Base-by-base conservation (phyloP, 23 red algal species). In the Porphyridium purpureum region DNA sequence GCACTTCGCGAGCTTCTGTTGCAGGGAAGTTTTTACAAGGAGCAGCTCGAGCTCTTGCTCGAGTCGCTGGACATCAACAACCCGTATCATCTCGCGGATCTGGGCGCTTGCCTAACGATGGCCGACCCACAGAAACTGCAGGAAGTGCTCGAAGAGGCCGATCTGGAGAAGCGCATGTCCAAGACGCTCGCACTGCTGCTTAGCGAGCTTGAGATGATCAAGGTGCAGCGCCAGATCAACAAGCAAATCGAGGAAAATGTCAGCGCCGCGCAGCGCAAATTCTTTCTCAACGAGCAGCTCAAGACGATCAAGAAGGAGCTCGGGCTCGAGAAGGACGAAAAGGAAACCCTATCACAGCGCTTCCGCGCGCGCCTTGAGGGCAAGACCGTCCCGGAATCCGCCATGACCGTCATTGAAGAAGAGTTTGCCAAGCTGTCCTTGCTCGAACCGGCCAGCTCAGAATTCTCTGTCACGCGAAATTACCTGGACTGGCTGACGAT, bases 401-500 rank as follows among this genome's bases (percentile, higher is more conserved):
- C 76, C 21, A 67, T 59, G 21, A 50, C 36, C 33, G 67, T 84
- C 1, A 64, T 84, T 27, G 76, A 94, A 27, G 87, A 94, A 51
- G 76, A 83, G 58, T 57, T 94, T 44, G 58, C 76, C 30, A 94
- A 94, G 66, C 59, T 84, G n/a, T 58, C 69, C 48, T 63, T 57
- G 27, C 38, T 94, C 24, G 87, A 94, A 41, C 87, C 87, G 31
- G 64, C 87, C 19, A 80, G 77, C 49, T 84, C 87, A 2, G 87
- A 94, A 59, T 94, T 76, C 57, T 72, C 60, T 15, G 87, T 94
- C n/a, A 76, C 76, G 11, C 70, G 87, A 2, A 83, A 83, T 44
- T 83, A 94, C 41, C 66, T 94, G 32, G 87, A 94, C 47, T 94
- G 87, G 87, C 70, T 94, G n/a, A 84, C 87, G 31, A 59, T 59